These are phyloP conservation scores for Salvia hispanica DNA, from an alignment of 257 asterid species.

Conservation along the genomic window DNA sequence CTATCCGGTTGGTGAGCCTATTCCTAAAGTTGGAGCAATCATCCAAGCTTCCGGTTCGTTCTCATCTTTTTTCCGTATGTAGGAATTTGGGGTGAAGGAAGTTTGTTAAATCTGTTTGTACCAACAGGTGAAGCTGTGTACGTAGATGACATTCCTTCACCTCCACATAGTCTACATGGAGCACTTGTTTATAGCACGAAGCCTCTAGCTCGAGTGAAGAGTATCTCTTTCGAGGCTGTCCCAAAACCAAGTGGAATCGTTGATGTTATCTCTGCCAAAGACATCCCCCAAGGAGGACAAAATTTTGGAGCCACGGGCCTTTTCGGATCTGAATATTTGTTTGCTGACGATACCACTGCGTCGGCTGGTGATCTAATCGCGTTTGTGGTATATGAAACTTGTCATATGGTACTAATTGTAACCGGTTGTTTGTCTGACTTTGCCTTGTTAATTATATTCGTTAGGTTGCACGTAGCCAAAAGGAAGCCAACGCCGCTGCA, in stretches of 20 bases:
- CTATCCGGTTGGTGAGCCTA: constrained; percentile 29
- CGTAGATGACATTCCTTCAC: constrained; percentile 32
- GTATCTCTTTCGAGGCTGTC: constrained; percentile 6
- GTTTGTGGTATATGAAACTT: constrained; percentile 20
- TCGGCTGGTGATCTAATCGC: constrained; percentile 30
- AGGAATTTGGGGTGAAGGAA: not conserved
- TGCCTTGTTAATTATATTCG: not conserved
- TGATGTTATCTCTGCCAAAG: constrained; percentile 29
- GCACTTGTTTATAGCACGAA: constrained; percentile 26
- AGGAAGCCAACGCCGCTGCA: constrained; percentile 62
- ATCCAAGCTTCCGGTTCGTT: constrained; percentile 35
- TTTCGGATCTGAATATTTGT: constrained; percentile 18
- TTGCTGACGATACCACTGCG: constrained; percentile 25
- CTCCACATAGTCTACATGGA: constrained; percentile 29
- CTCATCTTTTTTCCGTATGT: not conserved
- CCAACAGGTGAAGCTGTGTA: constrained; percentile 30
- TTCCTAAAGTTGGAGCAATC: constrained; percentile 23
- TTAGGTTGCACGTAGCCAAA: constrained; percentile 64
- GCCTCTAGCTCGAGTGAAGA: constrained; percentile 31
- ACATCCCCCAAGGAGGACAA: constrained; percentile 25
- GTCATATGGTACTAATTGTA: too few relatives aligned
- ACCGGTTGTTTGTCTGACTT: not conserved
- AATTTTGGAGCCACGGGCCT: constrained; percentile 13
- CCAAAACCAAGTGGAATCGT: not conserved
- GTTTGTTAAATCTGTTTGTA: not conserved